Evolutionary conservation across 352 stramenopile genomes (phyloP).

Genomic region (Phytophthora pini): DNA sequence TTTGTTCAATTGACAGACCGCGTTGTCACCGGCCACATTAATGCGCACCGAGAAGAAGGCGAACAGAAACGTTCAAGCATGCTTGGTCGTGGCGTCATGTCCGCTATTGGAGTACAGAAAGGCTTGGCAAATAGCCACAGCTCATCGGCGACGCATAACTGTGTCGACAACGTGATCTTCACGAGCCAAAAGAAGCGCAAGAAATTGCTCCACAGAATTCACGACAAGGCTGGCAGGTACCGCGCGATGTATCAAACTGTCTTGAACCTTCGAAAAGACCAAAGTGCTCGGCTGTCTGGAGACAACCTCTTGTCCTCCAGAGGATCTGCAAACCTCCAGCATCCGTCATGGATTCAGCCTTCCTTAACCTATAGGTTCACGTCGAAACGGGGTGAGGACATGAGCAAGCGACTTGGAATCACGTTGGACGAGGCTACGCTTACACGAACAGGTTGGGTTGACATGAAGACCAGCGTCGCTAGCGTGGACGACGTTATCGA

Average conservation of each 20-base stretch:
- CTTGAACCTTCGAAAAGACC: not conserved
- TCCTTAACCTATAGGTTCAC: not conserved
- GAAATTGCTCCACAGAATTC: conserved; percentile 12
- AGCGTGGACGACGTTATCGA: conserved; percentile 20
- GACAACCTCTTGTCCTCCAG: not conserved
- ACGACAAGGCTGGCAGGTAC: conserved; percentile 11
- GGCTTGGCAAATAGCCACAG: conserved; percentile 27
- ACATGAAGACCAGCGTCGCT: conserved; percentile 19
- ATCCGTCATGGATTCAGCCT: too few relatives aligned
- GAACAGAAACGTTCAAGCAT: conserved; percentile 34
- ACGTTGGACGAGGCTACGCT: conserved; percentile 12
- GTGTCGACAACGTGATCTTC: conserved; percentile 37
- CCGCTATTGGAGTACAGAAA: conserved; percentile 25
- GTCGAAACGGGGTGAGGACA: not conserved
- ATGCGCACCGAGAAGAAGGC: conserved; percentile 46
- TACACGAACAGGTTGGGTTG: conserved; percentile 18
- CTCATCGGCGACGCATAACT: conserved; percentile 17
- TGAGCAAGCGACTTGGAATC: not conserved
- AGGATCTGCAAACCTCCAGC: conserved; percentile 1
- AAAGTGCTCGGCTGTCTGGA: conserved; percentile 1
- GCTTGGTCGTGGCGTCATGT: conserved; percentile 29
- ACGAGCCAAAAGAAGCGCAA: conserved; percentile 23
- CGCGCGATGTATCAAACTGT: conserved; percentile 14
- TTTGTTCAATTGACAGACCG: conserved; percentile 40
- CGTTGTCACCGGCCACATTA: conserved; percentile 43